A percentile compares a stretch with the other conserved stretches of the same genome.
These are phyloP conservation scores for Asterophora lycoperdoides DNA, from an alignment of 768 basidiomycete species.

Conservation along the genomic window DNA sequence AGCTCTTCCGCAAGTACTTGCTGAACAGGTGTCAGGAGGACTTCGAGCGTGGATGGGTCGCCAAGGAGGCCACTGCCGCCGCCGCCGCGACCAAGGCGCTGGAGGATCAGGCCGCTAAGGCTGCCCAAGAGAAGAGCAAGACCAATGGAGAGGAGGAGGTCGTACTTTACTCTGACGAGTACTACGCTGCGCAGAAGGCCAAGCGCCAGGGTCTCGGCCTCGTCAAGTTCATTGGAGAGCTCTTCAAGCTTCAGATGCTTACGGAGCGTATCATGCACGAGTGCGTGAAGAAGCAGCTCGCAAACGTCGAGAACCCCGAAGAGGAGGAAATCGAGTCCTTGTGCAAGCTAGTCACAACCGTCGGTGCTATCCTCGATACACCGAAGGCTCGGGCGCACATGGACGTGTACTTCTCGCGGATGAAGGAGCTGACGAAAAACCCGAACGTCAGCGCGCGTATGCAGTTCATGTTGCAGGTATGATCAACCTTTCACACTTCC, in stretches of 20 bases:
- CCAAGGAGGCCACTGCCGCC: conserved; percentile 80
- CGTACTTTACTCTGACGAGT: conserved; percentile 90
- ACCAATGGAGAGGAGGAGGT: conserved; percentile 53
- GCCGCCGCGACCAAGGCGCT: conserved; percentile 82
- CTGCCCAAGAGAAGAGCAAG: conserved; percentile 54
- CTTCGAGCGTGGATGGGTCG: conserved; percentile 94
- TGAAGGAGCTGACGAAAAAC: conserved; percentile 78
- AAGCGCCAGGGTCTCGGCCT: conserved; percentile 96
- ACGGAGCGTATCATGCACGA: conserved; percentile 98
- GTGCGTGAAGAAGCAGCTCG: conserved; percentile 92
- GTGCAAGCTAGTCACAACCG: conserved; percentile 88
- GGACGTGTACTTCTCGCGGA: conserved; percentile 89
- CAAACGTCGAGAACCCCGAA: conserved; percentile 92
- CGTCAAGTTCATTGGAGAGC: conserved; percentile 96
- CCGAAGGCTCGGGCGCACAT: conserved; percentile 79
- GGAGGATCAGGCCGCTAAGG: conserved; percentile 80
- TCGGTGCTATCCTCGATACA: conserved; percentile 80
- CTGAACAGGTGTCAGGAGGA: conserved; percentile 97
- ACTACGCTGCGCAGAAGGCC: conserved; percentile 94
- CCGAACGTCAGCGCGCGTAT: conserved; percentile 78
- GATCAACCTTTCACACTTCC: conserved; percentile 18
- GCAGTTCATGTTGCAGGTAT: conserved; percentile 92
- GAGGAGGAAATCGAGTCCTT: conserved; percentile 97
- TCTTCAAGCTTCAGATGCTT: conserved; percentile 98
- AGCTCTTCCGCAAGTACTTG: conserved; percentile 94